These are phyloP conservation scores for Calonectria pseudoturangicola DNA, from an alignment of 2,329 filamentous ascomycete species.

Conservation along the genomic window DNA sequence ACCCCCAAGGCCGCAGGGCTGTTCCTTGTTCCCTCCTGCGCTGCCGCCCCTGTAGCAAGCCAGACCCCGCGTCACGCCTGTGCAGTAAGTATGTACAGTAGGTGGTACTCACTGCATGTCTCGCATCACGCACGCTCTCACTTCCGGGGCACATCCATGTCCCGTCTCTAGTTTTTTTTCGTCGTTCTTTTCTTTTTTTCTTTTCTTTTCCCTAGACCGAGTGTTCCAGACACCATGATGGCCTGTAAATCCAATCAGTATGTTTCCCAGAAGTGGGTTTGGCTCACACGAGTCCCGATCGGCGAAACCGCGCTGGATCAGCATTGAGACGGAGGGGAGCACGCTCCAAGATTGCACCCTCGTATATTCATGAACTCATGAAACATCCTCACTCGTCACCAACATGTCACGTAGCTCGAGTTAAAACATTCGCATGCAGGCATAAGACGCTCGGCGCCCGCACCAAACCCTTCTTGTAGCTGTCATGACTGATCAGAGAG, in stretches of 20 bases:
- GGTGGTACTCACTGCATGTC: slow-evolving; percentile 46
- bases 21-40: slow-evolving; percentile 24
- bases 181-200: neutral
- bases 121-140: slow-evolving; percentile 49
- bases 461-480: slow-evolving; percentile 29
- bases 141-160: slow-evolving; percentile 47
- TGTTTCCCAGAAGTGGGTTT: neutral
- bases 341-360: neutral
- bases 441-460: neutral
- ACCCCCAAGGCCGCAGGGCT: slow-evolving; percentile 27
- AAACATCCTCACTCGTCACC: slow-evolving; percentile 10
- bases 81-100: slow-evolving; percentile 15
- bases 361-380: slow-evolving; percentile 19
- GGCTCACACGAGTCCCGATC: neutral
- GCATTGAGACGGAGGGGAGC: neutral
- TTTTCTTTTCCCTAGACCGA: slow-evolving; percentile 3
- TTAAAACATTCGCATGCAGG: slow-evolving; percentile 14
- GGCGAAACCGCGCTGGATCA: slow-evolving; percentile 1
- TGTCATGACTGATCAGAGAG: neutral
- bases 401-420: slow-evolving; percentile 7
- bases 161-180: slow-evolving; percentile 21
- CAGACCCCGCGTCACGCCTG: slow-evolving; percentile 28
- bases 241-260: neutral
- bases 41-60: slow-evolving; percentile 13
- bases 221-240: slow-evolving; percentile 24